Percentiles rank a stretch among this genome's conserved stretches.
Evolutionary conservation across 2,329 filamentous ascomycete genomes (phyloP).

Genomic region (Aspergillus phoenicis): DNA sequence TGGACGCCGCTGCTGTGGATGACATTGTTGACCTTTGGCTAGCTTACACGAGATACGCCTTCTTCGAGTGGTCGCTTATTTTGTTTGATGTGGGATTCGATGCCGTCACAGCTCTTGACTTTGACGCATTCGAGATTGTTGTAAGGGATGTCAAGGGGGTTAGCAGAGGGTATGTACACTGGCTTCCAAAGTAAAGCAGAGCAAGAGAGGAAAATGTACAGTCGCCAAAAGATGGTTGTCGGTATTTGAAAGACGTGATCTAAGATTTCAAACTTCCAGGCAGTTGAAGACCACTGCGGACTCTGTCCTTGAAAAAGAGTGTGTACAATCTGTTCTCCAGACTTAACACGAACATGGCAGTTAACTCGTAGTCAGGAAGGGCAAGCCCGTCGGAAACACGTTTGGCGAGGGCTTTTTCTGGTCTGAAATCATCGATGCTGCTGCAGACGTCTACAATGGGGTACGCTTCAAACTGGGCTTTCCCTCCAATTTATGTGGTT

Average conservation of each 20-base stretch:
- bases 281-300: conserved; percentile 53
- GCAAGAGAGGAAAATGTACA: conserved; percentile 51
- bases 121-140: conserved; percentile 82
- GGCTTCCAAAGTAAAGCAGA: conserved; percentile 80
- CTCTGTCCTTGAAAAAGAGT: conserved; percentile 70
- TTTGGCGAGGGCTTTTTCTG: conserved; percentile 73
- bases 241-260: conserved; percentile 39
- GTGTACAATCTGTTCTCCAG: conserved; percentile 48
- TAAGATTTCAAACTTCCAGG: conserved; percentile 45
- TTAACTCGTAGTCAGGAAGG: conserved; percentile 62
- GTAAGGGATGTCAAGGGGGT: conserved; percentile 85
- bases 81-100: conserved; percentile 96
- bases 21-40: conserved; percentile 11
- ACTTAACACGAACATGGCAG: conserved; percentile 14
- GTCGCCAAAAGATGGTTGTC: conserved; percentile 44
- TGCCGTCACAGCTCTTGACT: conserved; percentile 90
- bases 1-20: background rate
- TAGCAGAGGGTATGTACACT: conserved; percentile 97
- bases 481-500: background rate
- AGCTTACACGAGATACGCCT: conserved; percentile 97
- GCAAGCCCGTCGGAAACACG: conserved; percentile 70
- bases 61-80: conserved; percentile 96
- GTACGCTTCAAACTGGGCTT: conserved; percentile 49
- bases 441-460: conserved; percentile 88
- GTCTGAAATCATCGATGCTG: conserved; percentile 74